phyloP scores from a whole-genome alignment of 495 filamentous ascomycete species.

The Penicillium maclennaniae region DNA sequence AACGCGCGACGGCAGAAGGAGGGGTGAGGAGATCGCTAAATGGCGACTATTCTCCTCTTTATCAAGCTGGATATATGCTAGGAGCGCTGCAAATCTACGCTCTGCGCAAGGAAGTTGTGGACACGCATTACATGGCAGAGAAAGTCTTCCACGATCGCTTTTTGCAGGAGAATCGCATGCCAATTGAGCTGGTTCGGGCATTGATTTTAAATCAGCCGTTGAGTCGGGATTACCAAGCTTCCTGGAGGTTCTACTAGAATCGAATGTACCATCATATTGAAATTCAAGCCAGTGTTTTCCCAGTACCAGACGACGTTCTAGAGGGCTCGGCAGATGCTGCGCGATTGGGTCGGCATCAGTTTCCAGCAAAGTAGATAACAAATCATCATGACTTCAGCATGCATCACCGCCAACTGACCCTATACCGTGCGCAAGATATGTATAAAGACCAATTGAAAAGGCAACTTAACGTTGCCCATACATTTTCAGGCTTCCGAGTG shows the following conservation, averaged over 20 bases:
- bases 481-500: too few relatives aligned
- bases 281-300: too few relatives aligned
- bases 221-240: slow-evolving; percentile 3
- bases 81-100: slow-evolving; percentile 46
- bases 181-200: slow-evolving; percentile 48
- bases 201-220: slow-evolving; percentile 24
- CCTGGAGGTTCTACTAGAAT: slow-evolving; percentile 20
- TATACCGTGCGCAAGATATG: too few relatives aligned
- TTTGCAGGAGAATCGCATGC: slow-evolving; percentile 44
- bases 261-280: too few relatives aligned
- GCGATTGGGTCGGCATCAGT: too few relatives aligned
- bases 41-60: slow-evolving; percentile 46
- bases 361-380: too few relatives aligned
- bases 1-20: slow-evolving; percentile 52
- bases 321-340: too few relatives aligned
- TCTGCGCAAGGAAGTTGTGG: slow-evolving; percentile 37
- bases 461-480: too few relatives aligned
- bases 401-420: too few relatives aligned
- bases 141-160: slow-evolving; percentile 48
- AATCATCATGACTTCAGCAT: too few relatives aligned
- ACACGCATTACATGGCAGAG: slow-evolving; percentile 29
- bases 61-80: slow-evolving; percentile 52
- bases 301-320: too few relatives aligned
- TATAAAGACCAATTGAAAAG: too few relatives aligned
- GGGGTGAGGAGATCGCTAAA: slow-evolving; percentile 48